Percentiles rank a stretch among this genome's conserved stretches.
These are phyloP conservation scores for Pythium guiyangense DNA, from an alignment of 352 stramenopile species.

Conservation along the genomic window DNA sequence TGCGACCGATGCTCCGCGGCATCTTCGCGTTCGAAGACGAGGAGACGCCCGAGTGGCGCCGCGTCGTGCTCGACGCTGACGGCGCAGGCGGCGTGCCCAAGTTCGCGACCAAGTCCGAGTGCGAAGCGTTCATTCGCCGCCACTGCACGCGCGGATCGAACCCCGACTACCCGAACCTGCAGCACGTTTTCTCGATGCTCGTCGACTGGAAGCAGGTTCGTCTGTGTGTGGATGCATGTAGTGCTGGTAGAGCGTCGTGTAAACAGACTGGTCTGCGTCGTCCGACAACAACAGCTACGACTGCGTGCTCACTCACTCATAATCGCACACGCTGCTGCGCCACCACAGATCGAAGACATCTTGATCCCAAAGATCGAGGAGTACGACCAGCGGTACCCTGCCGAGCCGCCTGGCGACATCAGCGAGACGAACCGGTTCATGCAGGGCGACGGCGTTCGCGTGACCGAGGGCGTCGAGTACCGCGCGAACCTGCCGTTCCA, in stretches of 20 bases:
- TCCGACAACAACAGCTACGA: too few relatives aligned
- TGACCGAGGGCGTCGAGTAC: conserved; percentile 57
- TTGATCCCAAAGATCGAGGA: conserved; percentile 76
- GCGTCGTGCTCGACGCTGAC: conserved; percentile 54
- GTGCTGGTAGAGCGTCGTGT: neutral
- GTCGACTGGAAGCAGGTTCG: conserved; percentile 80
- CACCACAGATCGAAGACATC: conserved; percentile 45
- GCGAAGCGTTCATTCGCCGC: conserved; percentile 83
- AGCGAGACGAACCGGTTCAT: conserved; percentile 60
- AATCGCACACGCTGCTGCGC: neutral
- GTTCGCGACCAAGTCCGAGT: conserved; percentile 86
- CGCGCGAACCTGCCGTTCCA: conserved; percentile 94
- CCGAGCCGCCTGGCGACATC: conserved; percentile 26
- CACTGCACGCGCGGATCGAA: conserved; percentile 88
- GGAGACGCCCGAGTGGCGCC: conserved; percentile 74
- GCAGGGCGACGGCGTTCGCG: conserved; percentile 40
- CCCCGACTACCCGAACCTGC: conserved; percentile 85
- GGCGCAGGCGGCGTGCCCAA: conserved; percentile 72
- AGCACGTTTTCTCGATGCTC: conserved; percentile 91
- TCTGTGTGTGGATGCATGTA: neutral
- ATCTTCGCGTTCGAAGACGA: conserved; percentile 88
- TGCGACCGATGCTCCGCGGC: conserved; percentile 58
- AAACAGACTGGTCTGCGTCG: too few relatives aligned
- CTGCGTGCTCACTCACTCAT: neutral
- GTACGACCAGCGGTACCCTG: conserved; percentile 66